phyloP scores from a whole-genome alignment of 2,329 filamentous ascomycete species.

The Pseudogymnoascus sp. region DNA sequence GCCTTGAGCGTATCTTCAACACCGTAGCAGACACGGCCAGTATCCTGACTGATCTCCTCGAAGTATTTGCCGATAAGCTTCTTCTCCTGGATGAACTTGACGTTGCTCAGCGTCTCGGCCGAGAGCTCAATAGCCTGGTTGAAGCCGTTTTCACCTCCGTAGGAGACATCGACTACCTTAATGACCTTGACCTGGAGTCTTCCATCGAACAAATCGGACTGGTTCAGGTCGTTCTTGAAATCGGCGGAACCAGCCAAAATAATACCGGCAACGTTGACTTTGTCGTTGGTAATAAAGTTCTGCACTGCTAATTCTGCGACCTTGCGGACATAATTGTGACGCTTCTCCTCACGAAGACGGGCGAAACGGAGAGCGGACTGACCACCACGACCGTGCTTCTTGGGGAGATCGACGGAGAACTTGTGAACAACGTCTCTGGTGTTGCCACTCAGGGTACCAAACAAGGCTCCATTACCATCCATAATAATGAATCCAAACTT shows the following conservation, averaged over 20 bases:
- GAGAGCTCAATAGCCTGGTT: slow-evolving; percentile 98
- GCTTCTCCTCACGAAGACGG: slow-evolving; percentile 98
- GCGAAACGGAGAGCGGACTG: slow-evolving; percentile 99
- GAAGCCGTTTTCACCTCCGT: slow-evolving; percentile 98
- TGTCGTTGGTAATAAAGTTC: slow-evolving; percentile 97
- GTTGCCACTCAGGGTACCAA: slow-evolving; percentile 94
- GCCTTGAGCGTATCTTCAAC: slow-evolving; percentile 97
- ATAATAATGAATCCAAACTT: slow-evolving; percentile 99
- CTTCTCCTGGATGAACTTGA: slow-evolving; percentile 99
- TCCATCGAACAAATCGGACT: slow-evolving; percentile 92
- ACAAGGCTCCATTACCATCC: slow-evolving; percentile 97
- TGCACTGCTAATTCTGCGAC: slow-evolving; percentile 96
- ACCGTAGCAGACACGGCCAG: slow-evolving; percentile 94
- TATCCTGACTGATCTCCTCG: slow-evolving; percentile 97
- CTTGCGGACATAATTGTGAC: slow-evolving; percentile 99
- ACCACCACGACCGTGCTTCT: slow-evolving; percentile 99
- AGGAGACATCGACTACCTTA: slow-evolving; percentile 98
- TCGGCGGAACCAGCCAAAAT: slow-evolving; percentile 96
- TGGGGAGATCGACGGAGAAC: slow-evolving; percentile 95
- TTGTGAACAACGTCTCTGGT: slow-evolving; percentile 96
- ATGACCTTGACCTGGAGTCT: slow-evolving; percentile 92
- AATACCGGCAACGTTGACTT: slow-evolving; percentile 92
- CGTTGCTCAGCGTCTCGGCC: slow-evolving; percentile 91
- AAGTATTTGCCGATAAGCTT: slow-evolving; percentile 99
- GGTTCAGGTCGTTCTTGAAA: slow-evolving; percentile 99